phyloP scores from a whole-genome alignment of 116 monocot species.

The Papilionanthe hybrid region DNA sequence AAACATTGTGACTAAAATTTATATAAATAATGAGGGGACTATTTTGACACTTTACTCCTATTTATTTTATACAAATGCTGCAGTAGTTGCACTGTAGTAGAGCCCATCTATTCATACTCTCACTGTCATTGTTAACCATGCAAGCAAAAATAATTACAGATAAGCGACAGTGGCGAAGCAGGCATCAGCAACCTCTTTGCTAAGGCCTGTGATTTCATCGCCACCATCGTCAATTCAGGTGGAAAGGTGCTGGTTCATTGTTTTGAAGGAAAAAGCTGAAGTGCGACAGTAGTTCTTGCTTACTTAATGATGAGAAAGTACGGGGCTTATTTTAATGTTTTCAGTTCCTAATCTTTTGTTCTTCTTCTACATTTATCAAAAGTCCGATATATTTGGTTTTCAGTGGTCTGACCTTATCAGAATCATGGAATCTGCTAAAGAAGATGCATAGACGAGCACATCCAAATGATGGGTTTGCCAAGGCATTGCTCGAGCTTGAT shows the following conservation, averaged over 20 bases:
- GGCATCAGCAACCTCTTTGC: constrained; percentile 71
- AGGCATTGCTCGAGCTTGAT: constrained; percentile 60
- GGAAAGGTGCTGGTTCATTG: too few relatives aligned
- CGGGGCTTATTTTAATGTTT: neutral
- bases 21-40: too few relatives aligned
- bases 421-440: constrained; percentile 76
- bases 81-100: neutral
- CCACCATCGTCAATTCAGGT: too few relatives aligned
- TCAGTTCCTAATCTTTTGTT: neutral
- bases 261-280: too few relatives aligned
- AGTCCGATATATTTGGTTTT: neutral
- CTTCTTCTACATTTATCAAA: neutral
- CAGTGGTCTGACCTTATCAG: constrained; percentile 59
- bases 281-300: too few relatives aligned
- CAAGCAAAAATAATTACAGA: constrained; percentile 23
- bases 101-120: neutral
- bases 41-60: too few relatives aligned
- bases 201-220: too few relatives aligned
- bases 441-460: constrained; percentile 72
- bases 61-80: too few relatives aligned
- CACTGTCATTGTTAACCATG: neutral
- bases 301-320: constrained; percentile 89
- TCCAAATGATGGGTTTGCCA: too few relatives aligned
- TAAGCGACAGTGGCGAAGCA: constrained; percentile 73
- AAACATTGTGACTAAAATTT: too few relatives aligned